Evolutionary conservation across 1,284 basidiomycete genomes (phyloP).

Genomic region (Leucoagaricus sp.): DNA sequence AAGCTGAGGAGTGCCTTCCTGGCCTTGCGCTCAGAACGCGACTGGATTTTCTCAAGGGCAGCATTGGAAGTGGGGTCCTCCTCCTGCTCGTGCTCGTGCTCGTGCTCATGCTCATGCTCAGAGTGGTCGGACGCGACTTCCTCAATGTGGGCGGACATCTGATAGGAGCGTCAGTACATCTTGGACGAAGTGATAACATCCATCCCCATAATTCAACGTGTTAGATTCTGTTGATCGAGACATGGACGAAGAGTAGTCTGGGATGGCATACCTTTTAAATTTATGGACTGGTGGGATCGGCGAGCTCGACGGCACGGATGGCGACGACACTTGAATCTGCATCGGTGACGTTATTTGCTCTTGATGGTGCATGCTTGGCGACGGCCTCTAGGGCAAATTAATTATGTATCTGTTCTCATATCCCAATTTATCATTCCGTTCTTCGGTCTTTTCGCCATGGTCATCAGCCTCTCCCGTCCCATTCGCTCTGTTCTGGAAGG

Average conservation of each 20-base stretch:
- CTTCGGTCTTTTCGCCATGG: conserved; percentile 22
- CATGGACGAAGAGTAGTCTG: background rate
- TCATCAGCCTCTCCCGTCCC: conserved; percentile 44
- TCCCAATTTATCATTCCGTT: conserved; percentile 2
- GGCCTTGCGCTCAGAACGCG: conserved; percentile 89
- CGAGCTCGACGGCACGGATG: conserved; percentile 23
- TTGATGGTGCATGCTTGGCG: conserved; percentile 28
- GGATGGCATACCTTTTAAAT: conserved; percentile 15
- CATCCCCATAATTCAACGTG: conserved; percentile 19
- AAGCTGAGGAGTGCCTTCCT: conserved; percentile 86
- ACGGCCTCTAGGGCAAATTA: conserved; percentile 22
- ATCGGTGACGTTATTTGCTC: conserved; percentile 22
- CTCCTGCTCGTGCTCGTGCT: conserved; percentile 60
- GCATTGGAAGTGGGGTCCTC: conserved; percentile 83
- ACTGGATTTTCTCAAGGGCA: conserved; percentile 91
- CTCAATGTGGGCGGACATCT: conserved; percentile 85
- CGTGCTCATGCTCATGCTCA: conserved; percentile 56
- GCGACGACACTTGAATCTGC: conserved; percentile 9
- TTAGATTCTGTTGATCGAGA: background rate
- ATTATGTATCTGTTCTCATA: background rate
- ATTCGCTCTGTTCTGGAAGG: conserved; percentile 56
- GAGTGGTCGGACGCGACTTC: conserved; percentile 80
- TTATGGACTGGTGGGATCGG: conserved; percentile 1
- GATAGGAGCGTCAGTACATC: conserved; percentile 21
- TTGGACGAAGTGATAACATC: conserved; percentile 22